Percentiles rank a stretch among this genome's conserved stretches.
Evolutionary conservation across 2,329 filamentous ascomycete species (phyloP).

Genomic region (Neofusicoccum cordaticola): DNA sequence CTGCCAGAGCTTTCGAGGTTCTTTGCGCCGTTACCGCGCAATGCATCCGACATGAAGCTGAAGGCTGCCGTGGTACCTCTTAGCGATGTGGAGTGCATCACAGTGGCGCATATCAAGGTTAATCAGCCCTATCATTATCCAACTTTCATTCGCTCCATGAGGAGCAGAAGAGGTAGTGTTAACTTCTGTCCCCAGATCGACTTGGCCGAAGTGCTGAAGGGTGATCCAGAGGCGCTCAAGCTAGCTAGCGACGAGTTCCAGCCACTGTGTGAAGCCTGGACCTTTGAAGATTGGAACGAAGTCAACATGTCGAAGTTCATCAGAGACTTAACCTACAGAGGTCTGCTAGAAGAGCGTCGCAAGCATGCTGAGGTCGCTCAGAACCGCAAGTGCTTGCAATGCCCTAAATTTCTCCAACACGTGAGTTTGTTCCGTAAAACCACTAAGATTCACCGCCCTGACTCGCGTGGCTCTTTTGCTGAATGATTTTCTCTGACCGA

Average conservation of each 20-base stretch:
- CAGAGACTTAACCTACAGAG: conserved; percentile 77
- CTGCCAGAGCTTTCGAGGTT: conserved; percentile 66
- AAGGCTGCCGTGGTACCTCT: conserved; percentile 70
- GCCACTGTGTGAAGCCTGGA: conserved; percentile 71
- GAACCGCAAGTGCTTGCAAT: conserved; percentile 64
- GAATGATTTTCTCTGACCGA: conserved; percentile 22
- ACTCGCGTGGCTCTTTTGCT: conserved; percentile 2
- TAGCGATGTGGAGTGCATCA: conserved; percentile 79
- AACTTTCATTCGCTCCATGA: conserved; percentile 34
- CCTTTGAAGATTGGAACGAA: conserved; percentile 74
- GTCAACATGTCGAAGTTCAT: conserved; percentile 71
- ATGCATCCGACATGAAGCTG: conserved; percentile 64
- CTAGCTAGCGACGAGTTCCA: conserved; percentile 67
- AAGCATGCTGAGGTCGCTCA: conserved; percentile 63
- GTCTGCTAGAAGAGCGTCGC: conserved; percentile 70
- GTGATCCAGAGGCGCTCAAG: conserved; percentile 48
- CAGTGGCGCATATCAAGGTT: conserved; percentile 60
- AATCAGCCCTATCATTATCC: conserved; percentile 45
- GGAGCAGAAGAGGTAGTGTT: conserved; percentile 49
- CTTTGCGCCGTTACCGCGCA: conserved; percentile 66
- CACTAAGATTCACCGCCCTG: neutral
- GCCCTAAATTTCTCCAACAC: conserved; percentile 81
- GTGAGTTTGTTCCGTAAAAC: conserved; percentile 52
- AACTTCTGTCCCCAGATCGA: conserved; percentile 31
- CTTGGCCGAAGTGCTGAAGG: conserved; percentile 38